Evolutionary conservation across 306 rosid species (phyloP).

Genomic region (Quercus ilex): DNA sequence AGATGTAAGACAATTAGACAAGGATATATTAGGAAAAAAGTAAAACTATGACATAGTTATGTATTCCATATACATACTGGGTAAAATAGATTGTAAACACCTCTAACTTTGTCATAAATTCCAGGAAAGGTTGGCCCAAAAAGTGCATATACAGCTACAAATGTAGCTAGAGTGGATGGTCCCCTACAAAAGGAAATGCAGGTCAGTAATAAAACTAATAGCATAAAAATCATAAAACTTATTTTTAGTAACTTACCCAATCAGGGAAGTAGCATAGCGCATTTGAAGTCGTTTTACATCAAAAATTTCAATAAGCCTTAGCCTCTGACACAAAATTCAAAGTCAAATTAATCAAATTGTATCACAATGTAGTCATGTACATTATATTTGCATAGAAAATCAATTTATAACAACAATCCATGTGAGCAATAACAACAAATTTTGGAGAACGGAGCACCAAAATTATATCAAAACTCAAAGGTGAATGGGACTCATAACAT

Average conservation of each 20-base stretch:
- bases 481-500: not conserved
- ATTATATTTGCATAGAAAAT: conserved; percentile 8
- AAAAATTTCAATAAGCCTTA: conserved; percentile 93
- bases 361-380: not conserved
- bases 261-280: conserved; percentile 86
- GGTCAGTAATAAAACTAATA: not conserved
- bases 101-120: conserved; percentile 73
- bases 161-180: conserved; percentile 80
- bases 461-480: not conserved
- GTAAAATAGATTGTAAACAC: conserved; percentile 88
- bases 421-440: not conserved
- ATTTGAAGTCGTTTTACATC: conserved; percentile 95
- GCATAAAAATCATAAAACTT: conserved; percentile 1
- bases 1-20: not conserved
- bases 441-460: not conserved
- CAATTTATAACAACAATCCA: not conserved
- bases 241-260: conserved; percentile 63
- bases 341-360: conserved; percentile 3
- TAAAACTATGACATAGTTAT: not conserved
- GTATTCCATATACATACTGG: conserved; percentile 61
- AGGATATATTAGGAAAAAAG: not conserved
- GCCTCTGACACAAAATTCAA: conserved; percentile 49
- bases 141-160: conserved; percentile 90
- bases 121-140: conserved; percentile 99
- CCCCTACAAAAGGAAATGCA: conserved; percentile 53